Percentiles rank a stretch among this genome's conserved stretches.
These are phyloP conservation scores for Triticum turgidum DNA, from an alignment of 176 grass and related monocot genomes.

Conservation along the genomic window DNA sequence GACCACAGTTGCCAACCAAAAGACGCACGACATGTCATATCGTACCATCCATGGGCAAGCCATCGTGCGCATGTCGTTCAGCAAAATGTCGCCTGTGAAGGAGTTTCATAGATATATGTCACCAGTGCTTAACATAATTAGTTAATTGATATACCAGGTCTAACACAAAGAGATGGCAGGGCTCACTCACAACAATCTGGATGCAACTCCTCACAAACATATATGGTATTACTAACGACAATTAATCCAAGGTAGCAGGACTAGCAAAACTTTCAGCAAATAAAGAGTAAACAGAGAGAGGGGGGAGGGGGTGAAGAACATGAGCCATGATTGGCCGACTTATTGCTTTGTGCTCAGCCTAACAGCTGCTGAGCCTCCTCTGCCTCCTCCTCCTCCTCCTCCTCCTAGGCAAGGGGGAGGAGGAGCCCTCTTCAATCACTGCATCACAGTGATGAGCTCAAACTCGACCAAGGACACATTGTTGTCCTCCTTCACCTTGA, in stretches of 20 bases:
- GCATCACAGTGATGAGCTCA: neutral
- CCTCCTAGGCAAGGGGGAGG: neutral
- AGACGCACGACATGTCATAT: too few species aligned
- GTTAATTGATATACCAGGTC: too few species aligned
- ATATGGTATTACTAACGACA: neutral
- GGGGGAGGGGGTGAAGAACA: neutral
- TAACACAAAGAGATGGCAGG: too few species aligned
- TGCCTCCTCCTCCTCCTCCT: neutral
- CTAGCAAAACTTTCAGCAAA: neutral
- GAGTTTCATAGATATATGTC: too few species aligned
- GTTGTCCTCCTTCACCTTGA: conserved; percentile 17
- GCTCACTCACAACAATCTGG: too few species aligned
- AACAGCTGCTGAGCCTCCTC: neutral
- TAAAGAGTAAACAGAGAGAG: neutral
- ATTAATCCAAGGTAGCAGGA: neutral
- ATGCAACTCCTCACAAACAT: too few species aligned
- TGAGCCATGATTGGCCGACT: neutral
- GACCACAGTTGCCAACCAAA: too few species aligned
- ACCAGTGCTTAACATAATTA: too few species aligned
- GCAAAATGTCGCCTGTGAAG: too few species aligned
- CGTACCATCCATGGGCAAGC: too few species aligned
- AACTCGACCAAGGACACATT: conserved; percentile 12
- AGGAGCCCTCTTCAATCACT: neutral
- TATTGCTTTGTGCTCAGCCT: neutral
- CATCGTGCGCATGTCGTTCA: too few species aligned